These are phyloP conservation scores for Penicillium sp. DNA, from an alignment of 2,329 filamentous ascomycete genomes.

Conservation along the genomic window DNA sequence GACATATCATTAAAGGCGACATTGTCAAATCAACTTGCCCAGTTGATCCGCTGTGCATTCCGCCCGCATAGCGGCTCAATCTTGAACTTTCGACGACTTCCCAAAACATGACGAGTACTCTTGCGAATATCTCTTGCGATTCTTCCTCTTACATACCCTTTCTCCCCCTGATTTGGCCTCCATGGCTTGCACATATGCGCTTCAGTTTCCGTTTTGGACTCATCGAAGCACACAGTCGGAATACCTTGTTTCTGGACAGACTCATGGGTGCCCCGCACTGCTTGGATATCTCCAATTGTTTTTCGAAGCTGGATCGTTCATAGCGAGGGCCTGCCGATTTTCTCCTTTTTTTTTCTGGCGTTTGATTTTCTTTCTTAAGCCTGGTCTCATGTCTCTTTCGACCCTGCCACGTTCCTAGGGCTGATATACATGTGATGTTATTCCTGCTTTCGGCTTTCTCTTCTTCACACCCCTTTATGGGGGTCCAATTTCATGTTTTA, in stretches of 20 bases:
- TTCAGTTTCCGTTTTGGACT: conserved; percentile 14
- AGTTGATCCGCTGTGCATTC: not conserved
- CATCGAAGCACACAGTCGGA: conserved; percentile 3
- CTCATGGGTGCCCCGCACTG: not conserved
- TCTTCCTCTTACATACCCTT: conserved; percentile 27
- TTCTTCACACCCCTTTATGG: conserved; percentile 23
- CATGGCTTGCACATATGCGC: conserved; percentile 36
- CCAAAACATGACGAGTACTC: conserved; percentile 36
- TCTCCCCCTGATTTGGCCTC: conserved; percentile 18
- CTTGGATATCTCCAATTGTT: conserved; percentile 6
- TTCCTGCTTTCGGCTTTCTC: conserved; percentile 19
- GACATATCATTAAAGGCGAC: conserved; percentile 35
- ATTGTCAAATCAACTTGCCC: not conserved
- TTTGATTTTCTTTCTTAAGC: conserved; percentile 30
- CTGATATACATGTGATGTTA: conserved; percentile 27
- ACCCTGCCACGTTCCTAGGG: conserved; percentile 46
- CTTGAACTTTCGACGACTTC: conserved; percentile 28
- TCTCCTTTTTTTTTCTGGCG: conserved; percentile 25
- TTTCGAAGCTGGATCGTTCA: conserved; percentile 27
- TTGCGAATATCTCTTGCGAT: conserved; percentile 27
- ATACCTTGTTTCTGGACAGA: not conserved
- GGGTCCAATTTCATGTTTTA: conserved; percentile 17
- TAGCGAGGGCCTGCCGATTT: conserved; percentile 32
- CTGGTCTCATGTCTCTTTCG: conserved; percentile 29
- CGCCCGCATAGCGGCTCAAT: conserved; percentile 1